Percentiles rank a stretch among this genome's conserved stretches.
phyloP scores from a whole-genome alignment of 1,284 basidiomycete species.

The Trichosporon sp. region DNA sequence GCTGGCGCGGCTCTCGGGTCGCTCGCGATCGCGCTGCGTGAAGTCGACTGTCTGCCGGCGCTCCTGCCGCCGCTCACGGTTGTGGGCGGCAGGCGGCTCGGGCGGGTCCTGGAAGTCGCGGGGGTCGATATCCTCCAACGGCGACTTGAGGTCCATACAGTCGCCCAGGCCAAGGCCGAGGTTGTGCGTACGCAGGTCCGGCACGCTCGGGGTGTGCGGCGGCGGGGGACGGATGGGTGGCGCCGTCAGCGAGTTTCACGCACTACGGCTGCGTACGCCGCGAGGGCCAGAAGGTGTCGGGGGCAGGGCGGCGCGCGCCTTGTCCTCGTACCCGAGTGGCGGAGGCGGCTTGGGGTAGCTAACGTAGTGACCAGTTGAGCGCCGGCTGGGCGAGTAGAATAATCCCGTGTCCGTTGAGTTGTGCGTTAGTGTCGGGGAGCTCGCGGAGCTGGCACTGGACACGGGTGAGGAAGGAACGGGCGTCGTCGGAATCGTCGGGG shows the following conservation, averaged over 20 bases:
- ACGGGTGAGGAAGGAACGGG: neutral
- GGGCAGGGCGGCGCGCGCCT: neutral
- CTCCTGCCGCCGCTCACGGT: neutral
- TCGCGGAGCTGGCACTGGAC: neutral
- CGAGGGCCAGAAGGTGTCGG: neutral
- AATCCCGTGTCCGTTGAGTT: neutral
- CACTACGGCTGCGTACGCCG: neutral
- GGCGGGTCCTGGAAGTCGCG: neutral
- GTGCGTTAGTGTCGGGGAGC: neutral
- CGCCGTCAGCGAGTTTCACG: neutral
- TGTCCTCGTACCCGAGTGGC: neutral
- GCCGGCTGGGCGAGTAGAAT: neutral
- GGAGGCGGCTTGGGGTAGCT: neutral
- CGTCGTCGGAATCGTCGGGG: neutral
- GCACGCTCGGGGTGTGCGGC: neutral
- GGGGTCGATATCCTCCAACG: neutral
- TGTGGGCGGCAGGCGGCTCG: neutral
- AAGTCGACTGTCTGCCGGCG: neutral
- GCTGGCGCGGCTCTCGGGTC: neutral
- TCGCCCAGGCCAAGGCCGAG: neutral
- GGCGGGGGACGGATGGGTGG: neutral
- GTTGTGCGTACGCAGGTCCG: neutral
- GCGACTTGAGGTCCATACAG: neutral
- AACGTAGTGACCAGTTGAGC: neutral
- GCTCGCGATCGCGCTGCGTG: neutral